These are phyloP conservation scores for Suillus cothurnatus DNA, from an alignment of 768 basidiomycete species.

Conservation along the genomic window DNA sequence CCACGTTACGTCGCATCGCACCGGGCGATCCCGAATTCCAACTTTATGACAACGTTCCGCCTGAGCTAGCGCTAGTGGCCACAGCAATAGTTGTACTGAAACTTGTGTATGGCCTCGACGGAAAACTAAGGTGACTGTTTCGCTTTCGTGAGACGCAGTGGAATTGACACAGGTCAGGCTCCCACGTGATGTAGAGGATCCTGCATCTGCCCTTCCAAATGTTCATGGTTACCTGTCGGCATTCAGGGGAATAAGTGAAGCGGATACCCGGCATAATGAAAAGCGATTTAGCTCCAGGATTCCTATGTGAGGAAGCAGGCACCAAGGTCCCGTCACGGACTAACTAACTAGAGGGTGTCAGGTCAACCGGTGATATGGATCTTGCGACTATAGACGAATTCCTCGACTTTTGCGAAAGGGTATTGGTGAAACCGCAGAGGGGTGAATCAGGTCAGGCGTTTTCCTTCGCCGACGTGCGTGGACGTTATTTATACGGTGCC, in stretches of 20 bases:
- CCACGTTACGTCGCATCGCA: constrained; percentile 38
- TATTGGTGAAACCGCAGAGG: constrained; percentile 41
- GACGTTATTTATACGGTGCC: constrained; percentile 2
- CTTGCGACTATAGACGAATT: constrained; percentile 62
- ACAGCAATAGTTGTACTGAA: constrained; percentile 73
- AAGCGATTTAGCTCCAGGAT: constrained; percentile 46
- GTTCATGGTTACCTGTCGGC: constrained; percentile 48
- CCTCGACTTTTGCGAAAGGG: constrained; percentile 62
- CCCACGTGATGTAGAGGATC: constrained; percentile 52
- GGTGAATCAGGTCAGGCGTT: constrained; percentile 29
- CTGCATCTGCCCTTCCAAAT: constrained; percentile 59
- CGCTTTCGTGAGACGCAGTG: constrained; percentile 5
- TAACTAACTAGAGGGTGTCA: constrained; percentile 28
- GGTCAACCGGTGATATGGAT: constrained; percentile 55
- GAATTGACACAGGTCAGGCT: constrained; percentile 36
- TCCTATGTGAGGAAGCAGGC: constrained; percentile 44
- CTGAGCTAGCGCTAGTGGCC: constrained; percentile 65
- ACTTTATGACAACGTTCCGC: constrained; percentile 63
- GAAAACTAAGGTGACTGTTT: constrained; percentile 51
- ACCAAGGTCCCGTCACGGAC: constrained; percentile 10
- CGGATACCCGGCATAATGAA: constrained; percentile 31
- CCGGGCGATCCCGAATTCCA: constrained; percentile 46
- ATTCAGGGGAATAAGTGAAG: constrained; percentile 41
- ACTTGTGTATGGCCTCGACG: constrained; percentile 85
- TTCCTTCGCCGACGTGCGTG: not conserved